phyloP scores from a whole-genome alignment of 495 filamentous ascomycete genomes.

The Penicillium mononematosum region DNA sequence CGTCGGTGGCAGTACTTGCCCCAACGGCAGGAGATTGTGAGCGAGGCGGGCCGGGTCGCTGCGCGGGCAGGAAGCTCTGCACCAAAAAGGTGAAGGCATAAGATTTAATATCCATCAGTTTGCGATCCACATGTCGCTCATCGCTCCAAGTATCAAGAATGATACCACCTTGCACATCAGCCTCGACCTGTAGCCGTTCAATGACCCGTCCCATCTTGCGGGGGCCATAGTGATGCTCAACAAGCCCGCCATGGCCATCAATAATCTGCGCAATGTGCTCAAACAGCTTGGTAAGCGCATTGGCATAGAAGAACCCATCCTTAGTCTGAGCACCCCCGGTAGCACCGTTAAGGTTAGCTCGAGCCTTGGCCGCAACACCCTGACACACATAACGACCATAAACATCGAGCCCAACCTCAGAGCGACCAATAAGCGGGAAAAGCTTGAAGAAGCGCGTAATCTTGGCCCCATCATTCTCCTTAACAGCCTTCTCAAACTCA shows the following conservation, averaged over 20 bases:
- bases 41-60: slow-evolving; percentile 54
- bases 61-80: slow-evolving; percentile 82
- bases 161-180: slow-evolving; percentile 96
- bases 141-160: slow-evolving; percentile 94
- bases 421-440: slow-evolving; percentile 90
- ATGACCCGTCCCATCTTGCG: slow-evolving; percentile 96
- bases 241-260: slow-evolving; percentile 81
- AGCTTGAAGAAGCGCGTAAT: slow-evolving; percentile 97
- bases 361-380: slow-evolving; percentile 80
- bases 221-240: slow-evolving; percentile 88
- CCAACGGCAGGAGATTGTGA: slow-evolving; percentile 66
- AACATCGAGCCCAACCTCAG: slow-evolving; percentile 85
- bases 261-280: slow-evolving; percentile 97
- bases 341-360: slow-evolving; percentile 69
- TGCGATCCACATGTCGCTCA: slow-evolving; percentile 77
- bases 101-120: slow-evolving; percentile 88
- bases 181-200: slow-evolving; percentile 88
- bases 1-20: slow-evolving; percentile 57
- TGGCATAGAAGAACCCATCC: slow-evolving; percentile 88
- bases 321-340: slow-evolving; percentile 57
- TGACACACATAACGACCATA: slow-evolving; percentile 95
- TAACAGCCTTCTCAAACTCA: slow-evolving; percentile 91
- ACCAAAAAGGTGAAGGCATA: slow-evolving; percentile 97
- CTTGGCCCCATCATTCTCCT: slow-evolving; percentile 76
- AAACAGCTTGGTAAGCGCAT: slow-evolving; percentile 85